Percentiles rank a stretch among this genome's conserved stretches.
Evolutionary conservation across 1,139 yeast genomes (phyloP).

Genomic region (Kurtzmaniella quercitrusa): DNA sequence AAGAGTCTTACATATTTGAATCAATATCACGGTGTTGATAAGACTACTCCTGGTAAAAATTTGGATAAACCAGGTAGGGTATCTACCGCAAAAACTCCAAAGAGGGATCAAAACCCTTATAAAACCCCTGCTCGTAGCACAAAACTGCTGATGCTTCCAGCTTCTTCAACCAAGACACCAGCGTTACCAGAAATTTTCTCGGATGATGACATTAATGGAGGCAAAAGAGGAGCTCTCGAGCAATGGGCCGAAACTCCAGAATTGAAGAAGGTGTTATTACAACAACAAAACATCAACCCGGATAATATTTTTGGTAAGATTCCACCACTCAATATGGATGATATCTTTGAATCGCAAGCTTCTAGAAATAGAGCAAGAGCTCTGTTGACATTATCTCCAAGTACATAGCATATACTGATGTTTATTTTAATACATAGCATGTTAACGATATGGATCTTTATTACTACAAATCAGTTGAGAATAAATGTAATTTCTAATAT

Average conservation of each 20-base stretch:
- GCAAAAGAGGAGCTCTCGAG: slow-evolving; percentile 38
- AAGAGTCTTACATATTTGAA: not conserved
- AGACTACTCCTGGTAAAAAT: slow-evolving; percentile 13
- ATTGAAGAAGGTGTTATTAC: slow-evolving; percentile 45
- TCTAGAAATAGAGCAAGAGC: slow-evolving; percentile 50
- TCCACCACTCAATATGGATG: slow-evolving; percentile 63
- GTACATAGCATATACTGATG: slow-evolving; percentile 10
- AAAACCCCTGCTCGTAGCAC: slow-evolving; percentile 8
- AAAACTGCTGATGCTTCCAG: slow-evolving; percentile 5
- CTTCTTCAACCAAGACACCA: slow-evolving; percentile 12
- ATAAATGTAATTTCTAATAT: not conserved
- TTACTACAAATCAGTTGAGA: not conserved
- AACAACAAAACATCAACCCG: slow-evolving; percentile 67
- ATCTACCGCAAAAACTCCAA: slow-evolving; percentile 1
- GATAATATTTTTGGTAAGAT: slow-evolving; percentile 73
- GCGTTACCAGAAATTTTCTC: slow-evolving; percentile 45
- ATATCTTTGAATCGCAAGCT: slow-evolving; percentile 55
- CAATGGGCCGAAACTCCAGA: slow-evolving; percentile 76
- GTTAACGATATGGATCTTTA: too few relatives aligned
- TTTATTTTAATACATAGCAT: too few relatives aligned
- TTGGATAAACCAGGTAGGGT: slow-evolving; percentile 9
- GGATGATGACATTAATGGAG: slow-evolving; percentile 50
- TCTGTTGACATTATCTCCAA: slow-evolving; percentile 50
- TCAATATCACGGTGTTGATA: not conserved
- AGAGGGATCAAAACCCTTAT: slow-evolving; percentile 5